Evolutionary conservation across 2,329 filamentous ascomycete species (phyloP).

Genomic region (Xenosphaeropsis pyriputrescens): DNA sequence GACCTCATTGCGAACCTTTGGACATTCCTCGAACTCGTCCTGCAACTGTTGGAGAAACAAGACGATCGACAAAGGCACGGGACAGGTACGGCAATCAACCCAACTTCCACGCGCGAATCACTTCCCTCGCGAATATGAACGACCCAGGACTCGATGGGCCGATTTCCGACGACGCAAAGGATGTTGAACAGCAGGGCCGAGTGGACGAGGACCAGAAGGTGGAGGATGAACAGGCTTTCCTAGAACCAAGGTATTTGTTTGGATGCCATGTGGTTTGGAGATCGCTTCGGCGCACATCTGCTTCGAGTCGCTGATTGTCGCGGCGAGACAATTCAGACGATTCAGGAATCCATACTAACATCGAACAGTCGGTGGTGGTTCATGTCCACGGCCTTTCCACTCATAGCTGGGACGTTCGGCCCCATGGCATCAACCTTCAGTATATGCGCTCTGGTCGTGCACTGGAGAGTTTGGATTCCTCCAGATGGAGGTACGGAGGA

Average conservation of each 20-base stretch:
- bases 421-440: slow-evolving; percentile 81
- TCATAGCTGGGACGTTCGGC: slow-evolving; percentile 72
- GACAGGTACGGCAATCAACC: no score
- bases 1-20: no score
- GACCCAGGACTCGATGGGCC: slow-evolving; percentile 15
- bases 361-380: slow-evolving; percentile 35
- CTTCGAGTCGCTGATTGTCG: no score
- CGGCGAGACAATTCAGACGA: neutral
- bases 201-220: slow-evolving; percentile 10
- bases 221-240: slow-evolving; percentile 14
- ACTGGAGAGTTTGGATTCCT: slow-evolving; percentile 51
- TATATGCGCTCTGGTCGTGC: slow-evolving; percentile 69
- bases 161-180: slow-evolving; percentile 12
- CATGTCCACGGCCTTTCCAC: slow-evolving; percentile 51
- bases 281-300: no score
- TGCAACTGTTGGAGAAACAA: no score
- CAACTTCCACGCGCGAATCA: no score
- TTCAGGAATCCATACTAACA: neutral
- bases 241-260: slow-evolving; percentile 10
- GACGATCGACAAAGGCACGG: no score
- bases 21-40: no score
- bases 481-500: slow-evolving; percentile 31
- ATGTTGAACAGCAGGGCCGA: slow-evolving; percentile 11
- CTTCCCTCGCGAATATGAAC: slow-evolving; percentile 10
- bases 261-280: no score